These are phyloP conservation scores for Neonectria coccinea DNA, from an alignment of 2,329 filamentous ascomycete genomes.

Conservation along the genomic window DNA sequence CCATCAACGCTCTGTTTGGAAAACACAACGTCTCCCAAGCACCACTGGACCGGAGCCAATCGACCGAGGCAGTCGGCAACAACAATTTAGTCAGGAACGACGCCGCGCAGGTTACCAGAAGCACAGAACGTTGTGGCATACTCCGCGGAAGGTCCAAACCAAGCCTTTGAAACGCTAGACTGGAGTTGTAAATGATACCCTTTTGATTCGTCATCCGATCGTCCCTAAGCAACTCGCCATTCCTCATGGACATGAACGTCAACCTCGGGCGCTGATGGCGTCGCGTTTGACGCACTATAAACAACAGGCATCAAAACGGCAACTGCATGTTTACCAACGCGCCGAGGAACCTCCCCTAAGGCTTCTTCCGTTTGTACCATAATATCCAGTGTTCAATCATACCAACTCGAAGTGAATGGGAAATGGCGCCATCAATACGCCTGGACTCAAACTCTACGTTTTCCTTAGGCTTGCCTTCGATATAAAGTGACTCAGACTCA, in stretches of 20 bases:
- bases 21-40: no score
- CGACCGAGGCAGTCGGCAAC: neutral
- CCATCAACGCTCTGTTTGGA: no score
- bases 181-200: conserved; percentile 39
- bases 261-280: neutral
- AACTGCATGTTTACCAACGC: neutral
- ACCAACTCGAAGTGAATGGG: neutral
- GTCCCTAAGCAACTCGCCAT: neutral
- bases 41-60: neutral
- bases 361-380: neutral
- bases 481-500: neutral
- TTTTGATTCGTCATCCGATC: conserved; percentile 23
- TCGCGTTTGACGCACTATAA: neutral
- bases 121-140: neutral
- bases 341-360: no score
- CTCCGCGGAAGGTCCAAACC: neutral
- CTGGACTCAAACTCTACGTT: neutral
- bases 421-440: neutral
- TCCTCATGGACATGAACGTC: neutral
- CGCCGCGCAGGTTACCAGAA: neutral
- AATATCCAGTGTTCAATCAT: neutral
- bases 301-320: conserved; percentile 1
- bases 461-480: neutral
- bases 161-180: conserved; percentile 19
- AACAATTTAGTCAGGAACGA: neutral